Conservation (phyloP, 2,329 filamentous ascomycete genomes). For the Fusarium transvaalense region DNA sequence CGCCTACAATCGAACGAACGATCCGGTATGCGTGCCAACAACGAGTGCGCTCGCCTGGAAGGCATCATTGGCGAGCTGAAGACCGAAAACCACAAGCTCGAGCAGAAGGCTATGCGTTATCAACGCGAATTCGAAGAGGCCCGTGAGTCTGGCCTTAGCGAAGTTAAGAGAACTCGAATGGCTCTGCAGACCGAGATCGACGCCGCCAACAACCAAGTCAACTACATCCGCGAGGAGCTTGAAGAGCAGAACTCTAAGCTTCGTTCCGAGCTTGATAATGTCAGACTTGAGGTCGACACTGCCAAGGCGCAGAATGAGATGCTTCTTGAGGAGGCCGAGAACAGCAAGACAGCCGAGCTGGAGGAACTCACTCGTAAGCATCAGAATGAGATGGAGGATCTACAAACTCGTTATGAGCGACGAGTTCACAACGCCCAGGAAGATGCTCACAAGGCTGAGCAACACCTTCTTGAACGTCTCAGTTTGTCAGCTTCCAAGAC, state of each 20-base stretch:
- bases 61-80: conserved; percentile 67
- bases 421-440: conserved; percentile 80
- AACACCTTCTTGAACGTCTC: conserved; percentile 83
- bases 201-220: conserved; percentile 85
- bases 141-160: conserved; percentile 80
- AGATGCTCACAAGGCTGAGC: conserved; percentile 83
- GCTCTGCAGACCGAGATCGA: conserved; percentile 87
- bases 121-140: conserved; percentile 89
- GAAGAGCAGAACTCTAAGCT: conserved; percentile 82
- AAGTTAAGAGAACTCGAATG: conserved; percentile 83
- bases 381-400: conserved; percentile 77
- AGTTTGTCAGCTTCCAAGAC: conserved; percentile 86
- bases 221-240: conserved; percentile 82
- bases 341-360: conserved; percentile 71
- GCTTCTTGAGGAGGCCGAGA: conserved; percentile 83
- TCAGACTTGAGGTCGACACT: conserved; percentile 83
- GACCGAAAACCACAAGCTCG: conserved; percentile 77
- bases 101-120: conserved; percentile 75
- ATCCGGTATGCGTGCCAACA: conserved; percentile 72
- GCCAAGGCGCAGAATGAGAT: conserved; percentile 85
- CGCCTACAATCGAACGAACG: conserved; percentile 74
- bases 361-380: conserved; percentile 68
- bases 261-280: conserved; percentile 80
- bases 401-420: conserved; percentile 80
- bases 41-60: conserved; percentile 72